Evolutionary conservation across 192 early-diverging fungal genomes (phyloP), one percentile per base, ranked within the genome.

Genomic region (Rhizophagus clarus): DNA sequence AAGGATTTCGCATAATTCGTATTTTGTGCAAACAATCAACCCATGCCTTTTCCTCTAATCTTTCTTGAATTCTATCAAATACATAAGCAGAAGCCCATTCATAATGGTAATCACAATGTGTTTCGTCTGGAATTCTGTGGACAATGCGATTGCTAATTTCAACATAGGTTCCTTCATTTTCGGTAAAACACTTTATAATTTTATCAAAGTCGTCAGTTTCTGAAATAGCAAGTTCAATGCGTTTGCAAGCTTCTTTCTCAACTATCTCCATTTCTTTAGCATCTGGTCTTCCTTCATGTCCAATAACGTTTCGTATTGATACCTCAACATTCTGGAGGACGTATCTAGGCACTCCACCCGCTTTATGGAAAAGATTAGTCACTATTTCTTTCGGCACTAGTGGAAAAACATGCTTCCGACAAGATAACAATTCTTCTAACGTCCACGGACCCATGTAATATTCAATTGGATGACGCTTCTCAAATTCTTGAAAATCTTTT

Each of bases 281-380:
- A 2, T 62, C 26, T 2, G 8, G 61, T 62, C n/a, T 62, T 62
- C n/a, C 61, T 26, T 62, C 61, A 4, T 62, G 4, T 62, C 5
- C 22, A 63, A 34, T 10, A 71, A 71, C 3, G 42, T 71, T 4
- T 71, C 20, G 9, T 24, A 71, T 40, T 71, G 69, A 40, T 2
- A 31, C 2, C 40, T 71, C 37, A 71, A 40, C 69, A n/a, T 71
- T 9, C 20, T 22, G 20, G 37, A 71, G 69, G 2, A 71, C 17
- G 69, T 71, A 71, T 42, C 37, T 71, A 34, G 69, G 69, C 8
- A 71, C 17, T 31, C 69, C 69, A 71, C 20, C 37, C 26, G 69
- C 32, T 71, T 71, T 71, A 17, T 71, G 34, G 26, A 42, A 71
- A 71, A 71, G 26, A 40, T 34, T 71, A 40, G 11, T 34, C 4